Percentiles rank a stretch among this genome's conserved stretches.
Conservation (phyloP, 2,329 filamentous ascomycete species). For the Fusarium vanettenii region DNA sequence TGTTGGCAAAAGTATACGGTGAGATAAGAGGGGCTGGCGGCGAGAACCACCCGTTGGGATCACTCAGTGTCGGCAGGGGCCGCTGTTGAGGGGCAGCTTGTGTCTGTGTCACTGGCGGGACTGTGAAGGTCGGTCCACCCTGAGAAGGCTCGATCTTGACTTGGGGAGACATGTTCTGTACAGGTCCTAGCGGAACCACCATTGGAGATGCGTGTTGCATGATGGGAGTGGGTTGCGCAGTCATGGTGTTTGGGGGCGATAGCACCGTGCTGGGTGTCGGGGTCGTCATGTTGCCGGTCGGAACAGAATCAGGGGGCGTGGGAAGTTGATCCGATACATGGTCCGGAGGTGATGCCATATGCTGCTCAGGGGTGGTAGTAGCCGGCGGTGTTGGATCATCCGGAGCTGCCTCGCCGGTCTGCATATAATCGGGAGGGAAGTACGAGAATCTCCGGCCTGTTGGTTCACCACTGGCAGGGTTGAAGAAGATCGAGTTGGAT, state of each 20-base stretch:
- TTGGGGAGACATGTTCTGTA: conserved; percentile 49
- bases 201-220: conserved; percentile 46
- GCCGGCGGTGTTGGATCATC: conserved; percentile 52
- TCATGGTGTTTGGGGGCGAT: conserved; percentile 52
- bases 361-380: conserved; percentile 44
- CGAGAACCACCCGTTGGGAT: conserved; percentile 65
- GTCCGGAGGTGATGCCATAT: conserved; percentile 44
- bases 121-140: conserved; percentile 51
- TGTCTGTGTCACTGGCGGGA: conserved; percentile 53
- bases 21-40: conserved; percentile 65
- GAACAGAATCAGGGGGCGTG: conserved; percentile 59
- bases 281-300: conserved; percentile 44
- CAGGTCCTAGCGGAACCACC: conserved; percentile 30
- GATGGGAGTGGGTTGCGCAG: conserved; percentile 46
- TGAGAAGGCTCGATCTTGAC: conserved; percentile 43
- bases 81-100: conserved; percentile 56
- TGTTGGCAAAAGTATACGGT: conserved; percentile 61
- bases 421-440: conserved; percentile 67
- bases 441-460: conserved; percentile 71
- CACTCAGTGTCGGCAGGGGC: conserved; percentile 54
- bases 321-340: conserved; percentile 51
- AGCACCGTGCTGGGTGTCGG: conserved; percentile 48
- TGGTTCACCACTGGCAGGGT: conserved; percentile 64
- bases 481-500: conserved; percentile 74
- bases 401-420: conserved; percentile 46